Evolutionary conservation across 345 rosid species (phyloP).

Genomic region (Lepidium sativum): DNA sequence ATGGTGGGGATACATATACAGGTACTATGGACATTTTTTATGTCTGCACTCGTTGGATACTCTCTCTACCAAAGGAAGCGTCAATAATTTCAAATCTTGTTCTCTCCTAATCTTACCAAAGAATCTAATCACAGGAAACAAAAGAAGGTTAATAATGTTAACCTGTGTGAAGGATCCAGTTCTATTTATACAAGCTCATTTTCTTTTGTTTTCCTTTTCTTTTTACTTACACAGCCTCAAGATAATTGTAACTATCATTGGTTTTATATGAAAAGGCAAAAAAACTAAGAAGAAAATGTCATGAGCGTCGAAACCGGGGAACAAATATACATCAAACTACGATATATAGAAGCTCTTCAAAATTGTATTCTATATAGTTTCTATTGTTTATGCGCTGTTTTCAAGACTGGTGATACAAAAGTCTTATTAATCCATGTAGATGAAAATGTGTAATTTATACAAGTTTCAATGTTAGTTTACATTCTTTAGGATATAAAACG

Average conservation of each 20-base stretch:
- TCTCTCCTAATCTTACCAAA: background rate
- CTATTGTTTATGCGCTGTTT: background rate
- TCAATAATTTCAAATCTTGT: constrained; percentile 24
- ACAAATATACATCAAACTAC: too few relatives aligned
- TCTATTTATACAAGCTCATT: background rate
- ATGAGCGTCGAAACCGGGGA: background rate
- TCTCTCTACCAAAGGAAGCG: constrained; percentile 91
- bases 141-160: background rate
- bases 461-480: background rate
- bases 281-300: background rate
- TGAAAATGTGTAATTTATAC: background rate
- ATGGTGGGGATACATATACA: constrained; percentile 21
- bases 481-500: background rate
- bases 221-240: background rate
- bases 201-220: too few relatives aligned
- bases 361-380: background rate
- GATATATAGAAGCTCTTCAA: too few relatives aligned
- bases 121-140: background rate
- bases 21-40: constrained; percentile 95
- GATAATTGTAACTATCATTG: constrained; percentile 14
- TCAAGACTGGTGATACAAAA: background rate
- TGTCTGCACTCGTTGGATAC: constrained; percentile 95
- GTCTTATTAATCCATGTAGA: background rate
- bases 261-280: background rate
- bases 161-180: background rate